A percentile compares a stretch with the other conserved stretches of the same genome.
Conservation (phyloP, 345 rosid genomes). For the Lepidium sativum region DNA sequence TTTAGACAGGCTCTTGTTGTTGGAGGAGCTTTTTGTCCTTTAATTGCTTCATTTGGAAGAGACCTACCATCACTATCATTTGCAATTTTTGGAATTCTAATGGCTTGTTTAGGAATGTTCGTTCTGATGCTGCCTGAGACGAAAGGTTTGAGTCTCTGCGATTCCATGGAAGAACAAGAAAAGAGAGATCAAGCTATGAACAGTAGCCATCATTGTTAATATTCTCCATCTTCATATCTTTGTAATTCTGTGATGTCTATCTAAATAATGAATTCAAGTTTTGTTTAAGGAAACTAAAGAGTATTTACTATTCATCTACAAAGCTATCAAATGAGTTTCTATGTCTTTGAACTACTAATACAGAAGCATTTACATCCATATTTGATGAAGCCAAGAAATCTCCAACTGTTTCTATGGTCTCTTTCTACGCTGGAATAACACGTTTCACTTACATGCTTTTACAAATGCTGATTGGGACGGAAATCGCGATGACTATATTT, state of each 20-base stretch:
- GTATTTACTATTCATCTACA: constrained; percentile 18
- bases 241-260: not conserved
- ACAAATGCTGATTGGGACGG: too few species aligned
- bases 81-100: constrained; percentile 26
- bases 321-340: constrained; percentile 27
- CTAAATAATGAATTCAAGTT: not conserved
- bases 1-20: constrained; percentile 32
- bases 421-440: too few species aligned
- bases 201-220: not conserved
- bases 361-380: constrained; percentile 42
- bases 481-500: too few species aligned
- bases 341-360: constrained; percentile 70
- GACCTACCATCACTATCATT: constrained; percentile 10
- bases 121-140: constrained; percentile 34
- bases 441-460: too few species aligned
- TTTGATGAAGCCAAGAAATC: constrained; percentile 62
- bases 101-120: constrained; percentile 18
- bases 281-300: not conserved
- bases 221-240: not conserved
- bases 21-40: constrained; percentile 31
- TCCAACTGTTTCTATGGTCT: too few species aligned
- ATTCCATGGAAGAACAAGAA: constrained; percentile 36
- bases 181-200: constrained; percentile 8
- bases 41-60: constrained; percentile 29
- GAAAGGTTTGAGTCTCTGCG: constrained; percentile 24